A percentile compares a stretch with the other conserved stretches of the same genome.
phyloP scores from a whole-genome alignment of 805 yeast species.

The Lipomyces anomalus region DNA sequence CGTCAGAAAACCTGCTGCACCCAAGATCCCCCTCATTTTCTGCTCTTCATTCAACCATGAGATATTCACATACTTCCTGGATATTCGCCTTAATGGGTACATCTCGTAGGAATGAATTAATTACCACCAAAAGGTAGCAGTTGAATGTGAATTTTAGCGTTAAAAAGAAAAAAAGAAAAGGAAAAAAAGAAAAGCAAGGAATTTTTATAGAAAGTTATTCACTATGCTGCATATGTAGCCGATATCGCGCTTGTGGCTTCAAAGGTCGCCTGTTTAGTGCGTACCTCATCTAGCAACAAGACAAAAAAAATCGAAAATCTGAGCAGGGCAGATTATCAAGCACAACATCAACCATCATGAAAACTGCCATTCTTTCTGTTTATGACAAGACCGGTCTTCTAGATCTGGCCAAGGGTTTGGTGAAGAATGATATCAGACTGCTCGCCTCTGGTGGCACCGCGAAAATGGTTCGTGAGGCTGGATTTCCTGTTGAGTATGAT shows the following conservation, averaged over 20 bases:
- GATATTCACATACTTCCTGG: constrained; percentile 35
- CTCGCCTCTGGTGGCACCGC: constrained; percentile 99
- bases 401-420: constrained; percentile 93
- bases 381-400: constrained; percentile 95
- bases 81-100: constrained; percentile 30
- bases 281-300: no score
- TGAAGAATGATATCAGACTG: constrained; percentile 80
- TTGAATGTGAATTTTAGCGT: constrained; percentile 32
- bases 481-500: constrained; percentile 78
- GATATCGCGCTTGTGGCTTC: no score
- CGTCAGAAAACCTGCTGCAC: constrained; percentile 55
- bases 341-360: constrained; percentile 26
- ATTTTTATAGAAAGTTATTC: constrained; percentile 32
- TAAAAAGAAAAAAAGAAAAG: constrained; percentile 19
- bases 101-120: constrained; percentile 37
- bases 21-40: constrained; percentile 49
- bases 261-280: no score
- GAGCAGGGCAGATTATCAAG: no score
- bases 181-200: not conserved
- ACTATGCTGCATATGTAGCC: no score
- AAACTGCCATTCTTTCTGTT: constrained; percentile 93
- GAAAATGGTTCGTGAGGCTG: constrained; percentile 87
- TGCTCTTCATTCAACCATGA: constrained; percentile 47
- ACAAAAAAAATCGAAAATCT: no score
- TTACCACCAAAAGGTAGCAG: constrained; percentile 19